A percentile compares a stretch with the other conserved stretches of the same genome.
Evolutionary conservation across 352 stramenopile species (phyloP).

Genomic region (Phytopythium montanum): DNA sequence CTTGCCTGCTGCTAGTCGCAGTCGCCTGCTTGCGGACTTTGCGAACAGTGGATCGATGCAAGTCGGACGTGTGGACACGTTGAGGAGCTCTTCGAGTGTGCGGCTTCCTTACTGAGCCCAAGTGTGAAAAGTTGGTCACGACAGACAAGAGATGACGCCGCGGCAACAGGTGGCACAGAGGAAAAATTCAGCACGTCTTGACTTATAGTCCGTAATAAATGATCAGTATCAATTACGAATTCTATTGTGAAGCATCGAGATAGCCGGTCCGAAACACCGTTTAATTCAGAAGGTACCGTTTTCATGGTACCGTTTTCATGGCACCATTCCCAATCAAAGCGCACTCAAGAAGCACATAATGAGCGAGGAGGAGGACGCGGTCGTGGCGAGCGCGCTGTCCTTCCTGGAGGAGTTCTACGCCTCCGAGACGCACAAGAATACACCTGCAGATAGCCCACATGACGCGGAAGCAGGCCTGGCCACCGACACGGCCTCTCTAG

Average conservation of each 20-base stretch:
- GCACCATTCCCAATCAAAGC: neutral
- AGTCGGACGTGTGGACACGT: neutral
- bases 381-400: constrained; percentile 21
- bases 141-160: neutral
- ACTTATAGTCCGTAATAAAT: neutral
- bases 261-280: neutral
- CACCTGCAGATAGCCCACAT: too few relatives aligned
- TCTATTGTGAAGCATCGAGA: neutral
- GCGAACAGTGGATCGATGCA: neutral
- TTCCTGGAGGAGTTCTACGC: constrained; percentile 21
- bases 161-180: neutral
- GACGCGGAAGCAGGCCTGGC: neutral
- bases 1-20: neutral
- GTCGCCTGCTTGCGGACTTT: neutral
- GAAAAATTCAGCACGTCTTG: neutral
- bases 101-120: neutral
- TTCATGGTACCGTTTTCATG: neutral
- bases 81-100: neutral
- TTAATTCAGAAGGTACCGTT: neutral
- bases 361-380: constrained; percentile 10
- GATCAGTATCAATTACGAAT: neutral
- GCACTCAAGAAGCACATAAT: neutral
- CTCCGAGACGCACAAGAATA: neutral
- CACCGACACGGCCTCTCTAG: too few relatives aligned
- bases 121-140: neutral